phyloP scores from a whole-genome alignment of 116 monocot genomes.

The Dioscorea cayenensis region DNA sequence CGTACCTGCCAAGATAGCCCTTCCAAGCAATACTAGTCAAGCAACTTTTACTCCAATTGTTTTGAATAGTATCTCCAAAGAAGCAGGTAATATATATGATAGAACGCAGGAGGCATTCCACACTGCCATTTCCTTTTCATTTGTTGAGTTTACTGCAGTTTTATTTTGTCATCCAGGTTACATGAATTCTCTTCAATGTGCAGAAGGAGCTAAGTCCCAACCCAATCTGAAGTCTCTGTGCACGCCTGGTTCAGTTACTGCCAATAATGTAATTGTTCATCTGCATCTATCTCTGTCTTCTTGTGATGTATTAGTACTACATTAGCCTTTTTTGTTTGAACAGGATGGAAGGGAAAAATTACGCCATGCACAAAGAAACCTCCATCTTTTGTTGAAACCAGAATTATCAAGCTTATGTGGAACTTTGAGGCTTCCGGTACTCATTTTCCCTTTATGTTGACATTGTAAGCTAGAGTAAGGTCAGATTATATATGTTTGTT shows the following conservation, averaged over 20 bases:
- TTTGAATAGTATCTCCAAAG: neutral
- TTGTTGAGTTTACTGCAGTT: neutral
- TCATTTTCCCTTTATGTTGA: neutral
- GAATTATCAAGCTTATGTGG: slow-evolving; percentile 59
- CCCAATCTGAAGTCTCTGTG: neutral
- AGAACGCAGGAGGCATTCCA: neutral
- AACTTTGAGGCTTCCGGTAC: slow-evolving; percentile 56
- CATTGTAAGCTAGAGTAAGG: neutral
- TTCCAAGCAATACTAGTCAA: neutral
- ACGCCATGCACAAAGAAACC: slow-evolving; percentile 30
- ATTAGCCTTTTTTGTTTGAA: slow-evolving; percentile 17
- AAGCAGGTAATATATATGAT: neutral
- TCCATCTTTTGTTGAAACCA: slow-evolving; percentile 48
- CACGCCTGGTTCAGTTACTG: neutral
- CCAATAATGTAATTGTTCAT: neutral
- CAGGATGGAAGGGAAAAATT: slow-evolving; percentile 26
- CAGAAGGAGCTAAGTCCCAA: slow-evolving; percentile 6
- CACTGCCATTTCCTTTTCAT: neutral
- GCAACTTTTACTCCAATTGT: neutral
- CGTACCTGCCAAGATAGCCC: neutral
- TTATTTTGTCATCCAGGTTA: neutral
- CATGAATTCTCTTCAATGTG: slow-evolving; percentile 8
- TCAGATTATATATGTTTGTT: slow-evolving; percentile 1
- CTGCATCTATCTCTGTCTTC: neutral
- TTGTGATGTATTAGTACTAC: slow-evolving; percentile 5